phyloP scores from a whole-genome alignment of 2,329 filamentous ascomycete genomes.

The Botryotinia calthae region DNA sequence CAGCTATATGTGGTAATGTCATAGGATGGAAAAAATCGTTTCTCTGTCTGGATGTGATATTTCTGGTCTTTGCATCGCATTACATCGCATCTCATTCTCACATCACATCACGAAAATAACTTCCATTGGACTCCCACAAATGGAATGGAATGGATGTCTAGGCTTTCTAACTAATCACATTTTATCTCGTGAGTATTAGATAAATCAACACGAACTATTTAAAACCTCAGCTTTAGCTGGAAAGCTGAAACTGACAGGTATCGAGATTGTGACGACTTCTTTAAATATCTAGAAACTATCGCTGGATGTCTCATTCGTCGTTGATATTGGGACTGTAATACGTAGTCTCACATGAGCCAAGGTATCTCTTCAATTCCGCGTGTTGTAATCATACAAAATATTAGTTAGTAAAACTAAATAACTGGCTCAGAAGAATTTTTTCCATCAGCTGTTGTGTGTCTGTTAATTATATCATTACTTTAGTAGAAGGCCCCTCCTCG shows the following conservation, averaged over 20 bases:
- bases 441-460: background rate
- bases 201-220: background rate
- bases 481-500: rapidly evolving
- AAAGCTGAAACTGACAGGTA: background rate
- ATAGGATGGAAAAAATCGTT: background rate
- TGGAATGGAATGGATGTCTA: too few species aligned
- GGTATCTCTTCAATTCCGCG: background rate
- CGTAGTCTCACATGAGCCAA: background rate
- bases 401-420: too few species aligned
- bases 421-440: background rate
- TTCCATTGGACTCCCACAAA: too few species aligned
- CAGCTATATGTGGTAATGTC: background rate
- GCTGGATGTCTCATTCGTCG: too few species aligned
- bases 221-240: rapidly evolving
- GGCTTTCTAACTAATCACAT: background rate
- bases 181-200: background rate
- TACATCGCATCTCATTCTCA: background rate
- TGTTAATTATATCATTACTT: too few species aligned
- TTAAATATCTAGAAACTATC: background rate
- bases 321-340: background rate
- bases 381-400: background rate
- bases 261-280: background rate
- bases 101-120: background rate
- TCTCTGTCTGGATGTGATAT: background rate
- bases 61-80: background rate